Base-by-base conservation (phyloP, 768 basidiomycete genomes). In the Boletus subparvulus region DNA sequence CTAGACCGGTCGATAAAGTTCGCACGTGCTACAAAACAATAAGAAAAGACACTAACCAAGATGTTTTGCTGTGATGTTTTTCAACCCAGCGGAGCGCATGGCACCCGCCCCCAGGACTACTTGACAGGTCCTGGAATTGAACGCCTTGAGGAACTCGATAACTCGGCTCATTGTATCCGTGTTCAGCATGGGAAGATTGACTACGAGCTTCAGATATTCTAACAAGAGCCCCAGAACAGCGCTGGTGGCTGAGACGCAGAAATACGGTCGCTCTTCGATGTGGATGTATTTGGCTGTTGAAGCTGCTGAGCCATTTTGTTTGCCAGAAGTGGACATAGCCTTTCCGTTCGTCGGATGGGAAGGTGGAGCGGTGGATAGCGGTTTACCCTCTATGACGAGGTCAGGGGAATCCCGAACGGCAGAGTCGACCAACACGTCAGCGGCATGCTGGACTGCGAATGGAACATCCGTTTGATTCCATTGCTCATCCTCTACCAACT, bases 21-120 rank as follows among this genome's bases (percentile, higher is more conserved):
- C 49, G 37, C 61, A 61, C 46, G 42, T 42, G 37, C 35, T 28
- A 43, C 37, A 55, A 54, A 50, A 66, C 54, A 65, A 69, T 64
- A 54, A 58, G 45, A 45, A 37, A 52, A 52, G 39, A 56, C 57
- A 61, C 83, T 58, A 60, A 92, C 94, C 94, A 24, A 99, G 80
- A 77, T 99, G 96, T 72, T 94, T 97, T 40, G 97, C 97, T 0
- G 97, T 98, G 69, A 99, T 99, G 69, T 98, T 96, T 74, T 92
- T 98, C 65, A 99, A 74, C 7, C 97, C 97, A 19, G 97, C 97
- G 17, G 92, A 94, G 42, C 94, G 81, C 95, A 98, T 98, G n/a
- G 97, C 97, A 14, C 97, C 97, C 10, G 97, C 97, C 4, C 97
- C 97, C 10, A 99, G 79, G 1, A 99, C 97, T 44, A 98, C 95